Conservation (phyloP, 257 asterid species). For the Penstemon eatonii region DNA sequence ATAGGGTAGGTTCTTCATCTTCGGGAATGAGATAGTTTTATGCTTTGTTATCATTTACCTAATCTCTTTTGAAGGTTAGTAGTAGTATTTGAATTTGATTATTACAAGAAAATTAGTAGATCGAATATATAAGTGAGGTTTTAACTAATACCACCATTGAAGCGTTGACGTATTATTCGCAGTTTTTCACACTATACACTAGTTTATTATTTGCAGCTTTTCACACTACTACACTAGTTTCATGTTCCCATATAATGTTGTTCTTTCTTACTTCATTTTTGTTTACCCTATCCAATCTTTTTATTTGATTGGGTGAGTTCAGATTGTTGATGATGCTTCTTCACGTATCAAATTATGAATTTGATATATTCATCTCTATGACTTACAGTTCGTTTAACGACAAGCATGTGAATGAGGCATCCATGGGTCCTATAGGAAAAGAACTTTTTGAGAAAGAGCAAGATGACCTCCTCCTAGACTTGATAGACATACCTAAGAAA, state of each 20-base stretch:
- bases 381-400: slow-evolving; percentile 76
- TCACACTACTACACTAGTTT: background rate
- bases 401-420: slow-evolving; percentile 68
- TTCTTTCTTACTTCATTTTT: background rate
- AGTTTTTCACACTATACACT: background rate
- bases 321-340: background rate
- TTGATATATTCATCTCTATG: background rate
- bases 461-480: slow-evolving; percentile 82
- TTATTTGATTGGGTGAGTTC: background rate
- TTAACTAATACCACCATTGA: background rate
- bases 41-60: background rate
- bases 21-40: background rate
- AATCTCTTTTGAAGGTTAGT: background rate
- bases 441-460: slow-evolving; percentile 94
- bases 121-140: background rate
- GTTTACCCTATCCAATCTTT: background rate
- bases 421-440: slow-evolving; percentile 68
- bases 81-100: background rate
- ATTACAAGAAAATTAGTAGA: background rate
- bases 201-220: slow-evolving; percentile 2
- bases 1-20: slow-evolving; percentile 61
- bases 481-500: slow-evolving; percentile 91
- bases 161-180: background rate
- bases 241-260: background rate
- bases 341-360: background rate